Conservation (phyloP, 2,329 filamentous ascomycete species). For the Coleophoma crateriformis region DNA sequence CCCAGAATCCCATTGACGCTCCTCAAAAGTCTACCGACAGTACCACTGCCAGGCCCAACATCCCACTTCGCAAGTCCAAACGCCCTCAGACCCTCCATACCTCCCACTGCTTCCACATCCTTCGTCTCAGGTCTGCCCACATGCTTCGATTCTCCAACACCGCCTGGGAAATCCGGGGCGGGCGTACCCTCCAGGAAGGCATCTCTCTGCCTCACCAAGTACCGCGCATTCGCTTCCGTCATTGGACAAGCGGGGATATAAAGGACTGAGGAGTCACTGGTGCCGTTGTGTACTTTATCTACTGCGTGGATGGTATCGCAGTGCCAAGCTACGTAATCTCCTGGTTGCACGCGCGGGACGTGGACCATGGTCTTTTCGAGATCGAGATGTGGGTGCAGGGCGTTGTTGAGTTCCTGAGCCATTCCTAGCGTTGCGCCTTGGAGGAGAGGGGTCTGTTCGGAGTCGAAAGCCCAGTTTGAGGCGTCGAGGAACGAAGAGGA, state of each 20-base stretch:
- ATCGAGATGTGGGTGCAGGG: conserved; percentile 59
- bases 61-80: conserved; percentile 52
- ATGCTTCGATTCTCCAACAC: conserved; percentile 58
- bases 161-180: conserved; percentile 67
- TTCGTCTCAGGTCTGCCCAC: conserved; percentile 33
- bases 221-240: conserved; percentile 68
- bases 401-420: conserved; percentile 55
- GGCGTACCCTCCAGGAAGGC: conserved; percentile 64
- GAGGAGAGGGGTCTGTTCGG: conserved; percentile 49
- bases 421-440: conserved; percentile 64
- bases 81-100: conserved; percentile 44
- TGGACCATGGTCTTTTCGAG: conserved; percentile 59
- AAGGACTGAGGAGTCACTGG: conserved; percentile 71
- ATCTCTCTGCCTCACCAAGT: conserved; percentile 64
- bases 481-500: conserved; percentile 40
- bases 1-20: too few relatives aligned
- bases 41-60: neutral
- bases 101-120: conserved; percentile 33
- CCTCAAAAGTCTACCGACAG: neutral
- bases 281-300: conserved; percentile 70
- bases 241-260: conserved; percentile 87
- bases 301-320: conserved; percentile 61
- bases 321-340: conserved; percentile 65
- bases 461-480: conserved; percentile 50
- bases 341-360: conserved; percentile 55